Conservation (phyloP, 225 moss, liverwort and hornwort genomes). For the Sphagnum tenellum region DNA sequence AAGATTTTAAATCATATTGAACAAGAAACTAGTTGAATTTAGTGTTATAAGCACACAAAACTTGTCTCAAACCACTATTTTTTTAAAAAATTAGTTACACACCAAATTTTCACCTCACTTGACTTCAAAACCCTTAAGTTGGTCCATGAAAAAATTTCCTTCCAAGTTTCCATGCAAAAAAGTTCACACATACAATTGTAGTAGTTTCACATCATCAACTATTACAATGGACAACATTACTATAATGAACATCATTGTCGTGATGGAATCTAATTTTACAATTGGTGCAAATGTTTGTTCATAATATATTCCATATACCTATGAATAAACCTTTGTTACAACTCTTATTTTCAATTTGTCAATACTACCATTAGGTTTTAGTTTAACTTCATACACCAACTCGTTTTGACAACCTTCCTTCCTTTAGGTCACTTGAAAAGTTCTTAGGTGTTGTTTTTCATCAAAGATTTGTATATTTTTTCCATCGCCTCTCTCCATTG, state of each 20-base stretch:
- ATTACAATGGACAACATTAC: not conserved
- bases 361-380: not conserved
- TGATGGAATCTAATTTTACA: slow-evolving; percentile 5
- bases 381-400: not conserved
- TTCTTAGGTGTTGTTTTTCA: no score
- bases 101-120: not conserved
- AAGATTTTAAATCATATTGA: not conserved
- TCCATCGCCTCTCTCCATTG: no score
- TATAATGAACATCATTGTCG: no score
- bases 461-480: no score
- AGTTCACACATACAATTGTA: not conserved
- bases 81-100: not conserved
- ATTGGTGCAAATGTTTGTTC: slow-evolving; percentile 1
- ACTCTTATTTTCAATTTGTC: slow-evolving; percentile 1
- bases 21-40: not conserved
- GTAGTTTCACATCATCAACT: not conserved
- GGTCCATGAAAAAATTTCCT: slow-evolving; percentile 2
- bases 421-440: not conserved
- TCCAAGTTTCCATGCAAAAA: slow-evolving; percentile 2
- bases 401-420: not conserved
- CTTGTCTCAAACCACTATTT: not conserved
- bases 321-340: slow-evolving; percentile 4
- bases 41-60: not conserved
- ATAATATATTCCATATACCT: slow-evolving; percentile 4
- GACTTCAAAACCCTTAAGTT: not conserved